Evolutionary conservation across 140 eudicot genomes (phyloP).

Genomic region (Flaveria floridana): DNA sequence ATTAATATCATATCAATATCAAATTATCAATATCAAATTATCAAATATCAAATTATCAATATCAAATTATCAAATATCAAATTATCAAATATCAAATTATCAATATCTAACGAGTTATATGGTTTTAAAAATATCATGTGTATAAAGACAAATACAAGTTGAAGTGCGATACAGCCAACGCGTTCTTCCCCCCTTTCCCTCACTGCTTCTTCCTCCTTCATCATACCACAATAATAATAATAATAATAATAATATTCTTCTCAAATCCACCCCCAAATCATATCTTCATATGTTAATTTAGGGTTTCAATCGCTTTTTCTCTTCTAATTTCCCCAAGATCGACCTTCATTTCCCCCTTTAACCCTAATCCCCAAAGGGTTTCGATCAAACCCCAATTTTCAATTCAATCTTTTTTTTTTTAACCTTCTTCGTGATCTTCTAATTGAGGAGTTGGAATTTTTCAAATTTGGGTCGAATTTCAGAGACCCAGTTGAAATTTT

Average conservation of each 20-base stretch:
- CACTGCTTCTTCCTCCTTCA: neutral
- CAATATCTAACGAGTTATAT: no score
- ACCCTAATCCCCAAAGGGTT: slow-evolving; percentile 6
- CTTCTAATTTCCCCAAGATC: slow-evolving; percentile 15
- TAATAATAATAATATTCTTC: neutral
- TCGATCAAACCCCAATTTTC: slow-evolving; percentile 23
- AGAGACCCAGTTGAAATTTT: neutral
- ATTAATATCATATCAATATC: no score
- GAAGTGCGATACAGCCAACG: slow-evolving; percentile 18
- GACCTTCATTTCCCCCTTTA: neutral
- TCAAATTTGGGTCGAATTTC: slow-evolving; percentile 4
- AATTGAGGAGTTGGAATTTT: neutral
- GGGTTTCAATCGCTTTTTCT: slow-evolving; percentile 20
- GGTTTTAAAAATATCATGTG: no score
- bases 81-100: no score
- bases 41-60: no score
- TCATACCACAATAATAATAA: neutral
- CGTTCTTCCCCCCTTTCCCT: slow-evolving; percentile 14
- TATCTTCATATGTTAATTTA: neutral
- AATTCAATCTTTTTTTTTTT: neutral
- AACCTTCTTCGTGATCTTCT: neutral
- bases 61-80: no score
- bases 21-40: no score
- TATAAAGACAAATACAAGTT: slow-evolving; percentile 12
- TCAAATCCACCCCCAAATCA: slow-evolving; percentile 21